Percentiles rank a stretch among this genome's conserved stretches.
Conservation (phyloP, 2,329 filamentous ascomycete genomes). For the Colletotrichum liaoningense region DNA sequence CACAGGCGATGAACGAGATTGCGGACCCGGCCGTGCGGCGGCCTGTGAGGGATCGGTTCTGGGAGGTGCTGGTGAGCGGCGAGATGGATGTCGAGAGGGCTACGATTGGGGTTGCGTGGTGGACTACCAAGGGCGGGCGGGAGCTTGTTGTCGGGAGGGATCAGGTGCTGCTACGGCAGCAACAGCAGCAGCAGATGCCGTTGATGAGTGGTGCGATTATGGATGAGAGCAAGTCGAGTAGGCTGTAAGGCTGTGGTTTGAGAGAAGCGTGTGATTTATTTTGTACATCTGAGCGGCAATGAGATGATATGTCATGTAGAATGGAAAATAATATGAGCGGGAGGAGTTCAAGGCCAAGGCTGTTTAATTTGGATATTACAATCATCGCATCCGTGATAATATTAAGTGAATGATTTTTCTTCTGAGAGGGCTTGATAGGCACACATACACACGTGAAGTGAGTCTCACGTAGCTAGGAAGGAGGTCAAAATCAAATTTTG, state of each 20-base stretch:
- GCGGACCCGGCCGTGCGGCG: slow-evolving; percentile 71
- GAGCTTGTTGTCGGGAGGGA: slow-evolving; percentile 56
- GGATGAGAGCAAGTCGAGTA: slow-evolving; percentile 46
- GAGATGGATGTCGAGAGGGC: slow-evolving; percentile 92
- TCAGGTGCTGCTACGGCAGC: not conserved
- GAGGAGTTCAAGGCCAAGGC: not conserved
- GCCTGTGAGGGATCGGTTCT: slow-evolving; percentile 77
- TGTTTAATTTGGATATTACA: no score
- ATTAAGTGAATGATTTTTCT: not conserved
- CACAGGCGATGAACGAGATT: slow-evolving; percentile 74
- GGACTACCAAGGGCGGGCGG: slow-evolving; percentile 72
- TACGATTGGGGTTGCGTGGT: slow-evolving; percentile 85
- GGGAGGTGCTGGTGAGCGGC: slow-evolving; percentile 81
- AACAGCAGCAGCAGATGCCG: slow-evolving; percentile 35
- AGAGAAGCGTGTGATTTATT: not conserved
- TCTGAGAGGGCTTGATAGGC: not conserved
- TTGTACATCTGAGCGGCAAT: not conserved
- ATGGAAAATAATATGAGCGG: not conserved
- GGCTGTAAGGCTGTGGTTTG: slow-evolving; percentile 44
- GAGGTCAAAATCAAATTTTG: no score
- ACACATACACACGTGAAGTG: not conserved
- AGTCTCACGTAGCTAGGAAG: no score
- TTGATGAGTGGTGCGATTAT: slow-evolving; percentile 68
- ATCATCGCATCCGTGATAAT: not conserved
- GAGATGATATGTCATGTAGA: not conserved